Base-by-base conservation (phyloP, 352 stramenopile species). In the Chrysophaeum taylorii region DNA sequence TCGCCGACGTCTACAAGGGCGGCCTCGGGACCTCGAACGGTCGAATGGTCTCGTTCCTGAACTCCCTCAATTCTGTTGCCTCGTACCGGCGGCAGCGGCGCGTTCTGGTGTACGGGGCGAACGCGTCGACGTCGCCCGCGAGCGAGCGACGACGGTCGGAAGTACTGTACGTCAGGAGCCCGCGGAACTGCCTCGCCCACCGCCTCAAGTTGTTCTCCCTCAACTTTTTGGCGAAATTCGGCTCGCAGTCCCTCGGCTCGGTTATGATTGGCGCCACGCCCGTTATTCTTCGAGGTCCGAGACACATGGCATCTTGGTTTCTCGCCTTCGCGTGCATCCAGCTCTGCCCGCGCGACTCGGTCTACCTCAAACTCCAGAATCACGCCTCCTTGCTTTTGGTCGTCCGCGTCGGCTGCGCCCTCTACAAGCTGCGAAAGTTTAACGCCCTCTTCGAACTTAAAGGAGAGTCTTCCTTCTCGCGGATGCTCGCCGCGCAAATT, bases 361-460 rank as follows among this genome's bases (percentile, higher is more conserved):
- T 74, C 27, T 74, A 62, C 43, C 18, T 41, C 12, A 31, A 38
- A 12, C 18, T 74, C 23, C 39, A 23, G 31, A 7, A 29, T 0
- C 53, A 68, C 18, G 27, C 42, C 4, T 23, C 50, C 16, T 31
- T 71, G 2, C 23, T 43, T 16, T 42, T 71, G 12, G 45, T 71
- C 37, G 41, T 74, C 1, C 7, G 15, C n/a, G 48, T 71, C 62
- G 27, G 23, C 37, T 38, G 4, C 18, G 70, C 60, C 1, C 53
- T 74, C 16, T 74, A 74, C 62, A 74, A 74, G 43, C 57, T 74
- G 15, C 70, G 70, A 5, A 74, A 74, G 41, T 68, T 68, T 21
- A 60, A 71, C 29, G 71, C 68, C 42, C 43, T 68, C 23, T 39
- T 70, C 18, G 42, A 54, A 23, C 25, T 16, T 23, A 53, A 27